Evolutionary conservation across 2,329 filamentous ascomycete species (phyloP).

Genomic region (Massarina eburnea): DNA sequence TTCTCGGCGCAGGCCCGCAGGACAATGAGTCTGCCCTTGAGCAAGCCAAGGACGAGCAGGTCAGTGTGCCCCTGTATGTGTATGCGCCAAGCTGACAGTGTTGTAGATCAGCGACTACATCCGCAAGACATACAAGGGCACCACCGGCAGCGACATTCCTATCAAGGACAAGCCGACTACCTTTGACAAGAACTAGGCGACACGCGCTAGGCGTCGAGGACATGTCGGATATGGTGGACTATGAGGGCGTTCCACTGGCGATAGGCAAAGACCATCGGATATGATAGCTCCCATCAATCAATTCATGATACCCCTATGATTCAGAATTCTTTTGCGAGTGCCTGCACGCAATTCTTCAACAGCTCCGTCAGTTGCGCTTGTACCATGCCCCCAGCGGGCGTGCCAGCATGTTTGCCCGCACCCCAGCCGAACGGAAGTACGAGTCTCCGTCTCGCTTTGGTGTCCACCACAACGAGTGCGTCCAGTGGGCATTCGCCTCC

Average conservation of each 20-base stretch:
- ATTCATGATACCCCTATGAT: not conserved
- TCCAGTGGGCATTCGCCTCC: constrained; percentile 48
- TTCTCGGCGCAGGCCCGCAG: constrained; percentile 70
- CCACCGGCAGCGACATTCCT: constrained; percentile 69
- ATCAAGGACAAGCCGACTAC: constrained; percentile 67
- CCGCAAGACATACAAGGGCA: constrained; percentile 68
- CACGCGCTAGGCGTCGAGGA: not conserved
- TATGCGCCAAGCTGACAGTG: not conserved
- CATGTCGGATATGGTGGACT: not conserved
- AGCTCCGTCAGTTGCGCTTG: constrained; percentile 30
- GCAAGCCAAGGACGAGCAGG: constrained; percentile 78
- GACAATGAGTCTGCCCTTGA: constrained; percentile 61
- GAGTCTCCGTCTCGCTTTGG: constrained; percentile 38
- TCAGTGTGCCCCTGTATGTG: not conserved
- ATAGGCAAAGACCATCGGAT: not conserved
- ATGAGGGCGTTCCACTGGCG: not conserved
- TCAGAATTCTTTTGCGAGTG: constrained; percentile 18
- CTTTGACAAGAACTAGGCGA: constrained; percentile 12
- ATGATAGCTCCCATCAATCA: not conserved
- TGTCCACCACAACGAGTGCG: constrained; percentile 48
- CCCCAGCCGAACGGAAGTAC: constrained; percentile 51
- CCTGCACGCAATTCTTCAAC: constrained; percentile 30
- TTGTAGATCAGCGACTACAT: constrained; percentile 67
- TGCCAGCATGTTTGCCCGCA: constrained; percentile 39
- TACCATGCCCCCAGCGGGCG: constrained; percentile 33